Evolutionary conservation across 2,329 filamentous ascomycete species (phyloP).

Genomic region (Diaporthe destruens): DNA sequence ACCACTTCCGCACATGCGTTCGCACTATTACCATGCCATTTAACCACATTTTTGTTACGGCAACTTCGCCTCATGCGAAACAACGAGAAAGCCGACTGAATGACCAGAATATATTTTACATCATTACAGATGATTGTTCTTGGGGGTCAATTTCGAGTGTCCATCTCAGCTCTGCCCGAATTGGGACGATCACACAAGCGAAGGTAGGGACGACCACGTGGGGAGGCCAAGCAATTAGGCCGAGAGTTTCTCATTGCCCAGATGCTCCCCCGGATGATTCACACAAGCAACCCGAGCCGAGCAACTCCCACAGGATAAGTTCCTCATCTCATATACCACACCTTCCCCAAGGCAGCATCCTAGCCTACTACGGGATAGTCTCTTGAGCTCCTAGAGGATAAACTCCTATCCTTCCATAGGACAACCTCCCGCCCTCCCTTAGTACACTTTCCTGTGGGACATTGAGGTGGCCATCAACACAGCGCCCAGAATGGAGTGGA

Average conservation of each 20-base stretch:
- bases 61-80: neutral
- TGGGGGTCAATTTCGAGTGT: neutral
- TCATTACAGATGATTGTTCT: neutral
- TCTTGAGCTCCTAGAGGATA: too few species aligned
- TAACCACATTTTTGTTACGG: neutral
- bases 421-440: too few species aligned
- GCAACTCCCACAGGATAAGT: too few species aligned
- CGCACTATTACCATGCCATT: constrained; percentile 15
- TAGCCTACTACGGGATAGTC: too few species aligned
- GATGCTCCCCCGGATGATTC: neutral
- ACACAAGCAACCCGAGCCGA: neutral
- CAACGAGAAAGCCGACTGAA: neutral
- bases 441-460: too few species aligned
- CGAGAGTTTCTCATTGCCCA: neutral
- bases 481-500: too few species aligned
- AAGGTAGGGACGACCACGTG: neutral
- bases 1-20: constrained; percentile 22
- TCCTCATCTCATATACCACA: too few species aligned
- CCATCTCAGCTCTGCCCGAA: neutral
- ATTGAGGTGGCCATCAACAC: too few species aligned
- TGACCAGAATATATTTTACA: neutral
- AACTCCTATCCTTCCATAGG: too few species aligned
- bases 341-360: too few species aligned
- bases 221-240: neutral
- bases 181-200: neutral